Base-by-base conservation (phyloP, 257 asterid genomes). In the Rubia yunnanensis region DNA sequence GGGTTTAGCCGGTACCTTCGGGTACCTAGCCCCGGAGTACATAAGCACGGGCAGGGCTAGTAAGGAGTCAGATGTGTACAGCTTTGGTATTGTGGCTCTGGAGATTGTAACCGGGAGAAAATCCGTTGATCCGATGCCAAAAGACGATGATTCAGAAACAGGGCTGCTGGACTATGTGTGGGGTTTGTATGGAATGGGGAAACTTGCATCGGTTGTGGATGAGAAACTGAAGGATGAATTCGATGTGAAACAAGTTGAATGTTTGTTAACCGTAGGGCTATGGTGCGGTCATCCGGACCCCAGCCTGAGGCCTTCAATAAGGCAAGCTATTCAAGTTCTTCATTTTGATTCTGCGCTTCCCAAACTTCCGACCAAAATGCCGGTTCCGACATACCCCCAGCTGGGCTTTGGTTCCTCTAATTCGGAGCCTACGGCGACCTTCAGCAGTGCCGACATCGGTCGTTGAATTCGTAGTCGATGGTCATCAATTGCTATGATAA, bases 21-120 rank as follows among this genome's bases (percentile, higher is more conserved):
- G 80, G 7, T 79, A 75, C 65, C 60, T 79, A 59, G 80, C 80
- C 10, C 83, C 80, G 0, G 83, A 79, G 52, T 75, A 72, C 26
- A 63, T 79, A 1, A 72, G 70, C 57, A 79, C 76, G 5, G 78
- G 78, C 31, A 57, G 71, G 49, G 71, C 80, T 6, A 75, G 80
- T 55, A 78, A 75, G 53, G 78, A 74, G 13, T 68, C 83, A 1
- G 80, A 78, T 17, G 76, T 75, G 20, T 78, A 74, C 27, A 75
- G 78, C 49, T 78, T 79, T 15, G 80, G 78, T 1, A 46, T 72
- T 10, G 83, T 79, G 27, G 80, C 80, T 5, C 24, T 78, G 32
- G 80, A 75, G 63, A 75, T 78, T 36, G 78, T 69, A n/a, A 75
- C 69, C 0, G 80, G 83, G 17, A 72, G 55, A 64, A 79, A 72